Conservation (phyloP, 192 early-diverging fungal genomes). For the Entomortierella beljakovae region DNA sequence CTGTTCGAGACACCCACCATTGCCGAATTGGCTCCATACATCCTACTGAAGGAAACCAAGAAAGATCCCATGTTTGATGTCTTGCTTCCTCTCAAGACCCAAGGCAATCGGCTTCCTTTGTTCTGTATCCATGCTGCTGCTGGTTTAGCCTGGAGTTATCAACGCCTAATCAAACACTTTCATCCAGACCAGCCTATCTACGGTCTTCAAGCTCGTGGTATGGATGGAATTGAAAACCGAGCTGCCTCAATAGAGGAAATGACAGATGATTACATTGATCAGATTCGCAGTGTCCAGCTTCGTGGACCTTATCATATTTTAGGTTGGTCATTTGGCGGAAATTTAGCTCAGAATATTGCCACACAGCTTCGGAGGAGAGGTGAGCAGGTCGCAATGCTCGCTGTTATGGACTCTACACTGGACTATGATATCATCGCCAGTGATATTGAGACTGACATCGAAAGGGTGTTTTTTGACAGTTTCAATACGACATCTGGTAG, state of each 20-base stretch:
- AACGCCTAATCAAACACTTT: slow-evolving; percentile 8
- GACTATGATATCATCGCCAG: too few species aligned
- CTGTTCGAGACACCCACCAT: slow-evolving; percentile 22
- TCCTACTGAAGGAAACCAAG: neutral
- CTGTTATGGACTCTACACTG: neutral
- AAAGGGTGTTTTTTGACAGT: too few species aligned
- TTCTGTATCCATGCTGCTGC: slow-evolving; percentile 31
- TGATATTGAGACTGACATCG: too few species aligned
- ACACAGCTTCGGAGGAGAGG: neutral
- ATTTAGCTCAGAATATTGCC: neutral
- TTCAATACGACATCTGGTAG: too few species aligned
- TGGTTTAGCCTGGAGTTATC: slow-evolving; percentile 24
- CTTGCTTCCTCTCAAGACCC: slow-evolving; percentile 21
- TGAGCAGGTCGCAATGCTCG: neutral
- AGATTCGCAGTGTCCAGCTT: neutral
- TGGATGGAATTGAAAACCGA: neutral
- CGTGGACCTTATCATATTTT: neutral
- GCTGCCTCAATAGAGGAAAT: slow-evolving; percentile 13
- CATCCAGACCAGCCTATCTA: slow-evolving; percentile 28
- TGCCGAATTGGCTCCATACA: neutral
- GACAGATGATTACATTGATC: slow-evolving; percentile 5
- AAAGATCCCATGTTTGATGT: slow-evolving; percentile 2
- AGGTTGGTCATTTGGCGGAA: neutral
- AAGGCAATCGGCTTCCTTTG: slow-evolving; percentile 18
- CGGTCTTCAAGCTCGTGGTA: slow-evolving; percentile 34